Evolutionary conservation across 2,329 filamentous ascomycete species (phyloP), one percentile per base, ranked within the genome.

Genomic region (Fusarium cyanostomum): DNA sequence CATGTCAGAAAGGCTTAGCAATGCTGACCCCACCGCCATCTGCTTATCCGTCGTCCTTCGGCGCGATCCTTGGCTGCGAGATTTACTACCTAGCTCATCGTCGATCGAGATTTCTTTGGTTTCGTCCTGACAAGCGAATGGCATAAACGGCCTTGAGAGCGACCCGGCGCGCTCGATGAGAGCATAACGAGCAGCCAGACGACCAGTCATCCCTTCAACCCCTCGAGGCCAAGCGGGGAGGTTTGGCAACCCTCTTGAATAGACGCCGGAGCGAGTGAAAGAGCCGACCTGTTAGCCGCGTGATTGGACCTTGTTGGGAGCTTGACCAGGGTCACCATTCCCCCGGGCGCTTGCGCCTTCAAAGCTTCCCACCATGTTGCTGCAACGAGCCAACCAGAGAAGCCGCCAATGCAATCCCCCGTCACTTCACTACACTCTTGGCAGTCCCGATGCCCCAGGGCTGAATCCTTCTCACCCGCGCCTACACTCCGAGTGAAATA

Each of bases 261-360:
- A 74, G 69, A 74, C 72, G 72, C 72, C 71, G 61, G 52, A 35
- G 62, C 42, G 43, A 63, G 63, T 62, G 63, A 66, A 67, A 73
- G 68, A 71, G 64, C 65, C 68, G 67, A 73, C 67, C 49, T 51
- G 35, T 59, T 64, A 66, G 63, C 57, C 56, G 64, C 66, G 64
- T 73, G 72, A 73, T 74, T 74, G 72, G 71, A 49, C 62, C 52
- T 59, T 42, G 37, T 37, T 41, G 35, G 38, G 53, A 60, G 31
- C 31, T 46, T 34, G 41, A 58, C 61, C 34, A 62, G 64, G 67
- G 55, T 58, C 46, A 42, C 50, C 52, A 49, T 41, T 62, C 16
- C 34, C 38, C 33, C 57, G 38, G 65, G 69, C 69, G 69, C 65
- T 70, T 72, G 71, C 72, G 71, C 72, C 72, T 74, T 66, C 52